phyloP scores from a whole-genome alignment of 169 alveolate species.

The Plasmodium falciparum region DNA sequence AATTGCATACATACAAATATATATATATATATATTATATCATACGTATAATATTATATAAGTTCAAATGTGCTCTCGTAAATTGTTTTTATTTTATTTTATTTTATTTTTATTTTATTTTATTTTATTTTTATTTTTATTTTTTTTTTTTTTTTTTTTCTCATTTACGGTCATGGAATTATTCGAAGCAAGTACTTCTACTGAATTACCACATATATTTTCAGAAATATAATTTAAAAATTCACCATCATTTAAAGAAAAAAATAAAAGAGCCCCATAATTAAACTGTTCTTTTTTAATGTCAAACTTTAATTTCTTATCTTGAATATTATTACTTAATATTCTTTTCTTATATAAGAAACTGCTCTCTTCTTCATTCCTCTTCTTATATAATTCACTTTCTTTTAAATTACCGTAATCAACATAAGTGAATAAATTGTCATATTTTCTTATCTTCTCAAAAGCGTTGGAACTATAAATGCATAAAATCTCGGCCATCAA shows the following conservation, averaged over 20 bases:
- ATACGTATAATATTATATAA: neutral
- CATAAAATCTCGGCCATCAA: conserved; percentile 65
- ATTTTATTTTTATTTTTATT: too few relatives aligned
- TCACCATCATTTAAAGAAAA: conserved; percentile 73
- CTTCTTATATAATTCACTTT: neutral
- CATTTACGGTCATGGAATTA: conserved; percentile 47
- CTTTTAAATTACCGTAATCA: neutral
- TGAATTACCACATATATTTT: conserved; percentile 65
- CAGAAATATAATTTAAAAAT: conserved; percentile 66
- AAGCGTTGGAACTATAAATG: conserved; percentile 54
- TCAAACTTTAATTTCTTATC: conserved; percentile 30
- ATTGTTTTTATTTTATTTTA: too few relatives aligned
- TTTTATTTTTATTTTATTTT: too few relatives aligned
- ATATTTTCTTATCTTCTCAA: conserved; percentile 39
- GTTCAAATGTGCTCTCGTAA: neutral
- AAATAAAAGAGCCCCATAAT: conserved; percentile 70
- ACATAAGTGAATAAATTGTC: conserved; percentile 34
- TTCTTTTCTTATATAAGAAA: conserved; percentile 19
- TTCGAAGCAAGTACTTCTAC: conserved; percentile 74
- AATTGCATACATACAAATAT: neutral
- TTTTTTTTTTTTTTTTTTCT: too few relatives aligned
- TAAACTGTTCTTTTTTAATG: conserved; percentile 23
- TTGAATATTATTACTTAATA: conserved; percentile 37
- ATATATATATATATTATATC: conserved; percentile 1
- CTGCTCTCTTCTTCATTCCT: conserved; percentile 3